Percentiles rank a stretch among this genome's conserved stretches.
phyloP scores from a whole-genome alignment of 768 basidiomycete species.

The Pleurotus citrinopileatus region DNA sequence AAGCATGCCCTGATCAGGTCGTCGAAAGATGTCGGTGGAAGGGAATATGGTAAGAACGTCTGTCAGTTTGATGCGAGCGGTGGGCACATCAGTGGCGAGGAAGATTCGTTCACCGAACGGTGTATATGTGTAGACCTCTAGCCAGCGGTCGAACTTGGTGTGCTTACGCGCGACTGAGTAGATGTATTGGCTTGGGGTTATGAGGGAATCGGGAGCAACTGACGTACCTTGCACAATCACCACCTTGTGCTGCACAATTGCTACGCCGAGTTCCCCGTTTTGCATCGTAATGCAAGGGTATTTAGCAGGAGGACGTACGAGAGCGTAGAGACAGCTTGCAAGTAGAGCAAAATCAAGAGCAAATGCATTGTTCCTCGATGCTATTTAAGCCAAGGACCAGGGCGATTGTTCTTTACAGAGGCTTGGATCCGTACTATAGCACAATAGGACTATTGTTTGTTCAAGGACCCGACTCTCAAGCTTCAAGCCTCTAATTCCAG shows the following conservation, averaged over 20 bases:
- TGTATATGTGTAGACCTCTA: slow-evolving; percentile 64
- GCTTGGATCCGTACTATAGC: too few relatives aligned
- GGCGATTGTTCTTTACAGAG: too few relatives aligned
- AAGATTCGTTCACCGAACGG: slow-evolving; percentile 68
- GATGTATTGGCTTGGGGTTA: slow-evolving; percentile 3
- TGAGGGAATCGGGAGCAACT: neutral
- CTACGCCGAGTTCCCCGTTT: slow-evolving; percentile 63
- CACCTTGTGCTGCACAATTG: slow-evolving; percentile 65
- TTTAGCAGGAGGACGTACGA: neutral
- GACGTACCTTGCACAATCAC: slow-evolving; percentile 63
- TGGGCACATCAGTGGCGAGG: slow-evolving; percentile 55
- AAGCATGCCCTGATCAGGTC: slow-evolving; percentile 48
- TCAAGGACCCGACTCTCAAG: too few relatives aligned
- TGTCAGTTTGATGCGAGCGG: slow-evolving; percentile 57
- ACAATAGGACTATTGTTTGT: too few relatives aligned
- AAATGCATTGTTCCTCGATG: too few relatives aligned
- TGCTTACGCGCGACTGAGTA: slow-evolving; percentile 54
- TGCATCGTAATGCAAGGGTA: slow-evolving; percentile 33
- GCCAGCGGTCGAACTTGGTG: slow-evolving; percentile 48
- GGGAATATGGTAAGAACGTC: slow-evolving; percentile 64
- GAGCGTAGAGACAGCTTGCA: too few relatives aligned
- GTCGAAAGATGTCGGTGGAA: slow-evolving; percentile 28
- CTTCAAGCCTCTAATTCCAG: too few relatives aligned
- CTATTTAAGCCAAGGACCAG: too few relatives aligned
- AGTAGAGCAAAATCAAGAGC: too few relatives aligned